phyloP scores from a whole-genome alignment of 441 rosid species.

The Populus hybrid region DNA sequence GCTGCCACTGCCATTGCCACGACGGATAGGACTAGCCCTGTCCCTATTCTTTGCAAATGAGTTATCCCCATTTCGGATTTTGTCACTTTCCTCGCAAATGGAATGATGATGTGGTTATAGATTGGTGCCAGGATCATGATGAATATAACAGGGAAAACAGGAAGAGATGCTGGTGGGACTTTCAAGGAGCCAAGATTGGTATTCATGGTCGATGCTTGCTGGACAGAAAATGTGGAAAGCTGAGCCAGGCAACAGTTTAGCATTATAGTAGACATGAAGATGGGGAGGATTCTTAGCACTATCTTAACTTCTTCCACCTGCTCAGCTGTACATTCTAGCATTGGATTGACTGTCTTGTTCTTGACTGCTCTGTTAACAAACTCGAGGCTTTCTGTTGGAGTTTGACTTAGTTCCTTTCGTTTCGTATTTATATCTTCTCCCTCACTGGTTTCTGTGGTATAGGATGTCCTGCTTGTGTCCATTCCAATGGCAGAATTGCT shows the following conservation, averaged over 20 bases:
- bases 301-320: slow-evolving; percentile 65
- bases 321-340: slow-evolving; percentile 47
- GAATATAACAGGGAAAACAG: slow-evolving; percentile 76
- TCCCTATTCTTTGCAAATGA: slow-evolving; percentile 74
- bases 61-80: slow-evolving; percentile 68
- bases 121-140: slow-evolving; percentile 71
- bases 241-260: slow-evolving; percentile 84
- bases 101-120: slow-evolving; percentile 60
- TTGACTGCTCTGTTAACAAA: slow-evolving; percentile 47
- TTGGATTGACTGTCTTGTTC: slow-evolving; percentile 24
- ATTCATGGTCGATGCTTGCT: slow-evolving; percentile 86
- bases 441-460: slow-evolving; percentile 27
- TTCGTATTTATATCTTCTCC: slow-evolving; percentile 16
- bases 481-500: slow-evolving; percentile 33
- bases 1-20: slow-evolving; percentile 83
- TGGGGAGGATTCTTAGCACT: slow-evolving; percentile 59
- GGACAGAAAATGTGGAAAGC: slow-evolving; percentile 86
- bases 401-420: slow-evolving; percentile 15
- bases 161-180: slow-evolving; percentile 89
- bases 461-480: slow-evolving; percentile 33
- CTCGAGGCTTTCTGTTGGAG: slow-evolving; percentile 29
- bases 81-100: slow-evolving; percentile 55
- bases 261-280: slow-evolving; percentile 81
- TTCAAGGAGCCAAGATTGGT: slow-evolving; percentile 59
- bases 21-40: slow-evolving; percentile 62